phyloP scores from a whole-genome alignment of 2,329 filamentous ascomycete genomes.

The Aspergillus chevalieri region DNA sequence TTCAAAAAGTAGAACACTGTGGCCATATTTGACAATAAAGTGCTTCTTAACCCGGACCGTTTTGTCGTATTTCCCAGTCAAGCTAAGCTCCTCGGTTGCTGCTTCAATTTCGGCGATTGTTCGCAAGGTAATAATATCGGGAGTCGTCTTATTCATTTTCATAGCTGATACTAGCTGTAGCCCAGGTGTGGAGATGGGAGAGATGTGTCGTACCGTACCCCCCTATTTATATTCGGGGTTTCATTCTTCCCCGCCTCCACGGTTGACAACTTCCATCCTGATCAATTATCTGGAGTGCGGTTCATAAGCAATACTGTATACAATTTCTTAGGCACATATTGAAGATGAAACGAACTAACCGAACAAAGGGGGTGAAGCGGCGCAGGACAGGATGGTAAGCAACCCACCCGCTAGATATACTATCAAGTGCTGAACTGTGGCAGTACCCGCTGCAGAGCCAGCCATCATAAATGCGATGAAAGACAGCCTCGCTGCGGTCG shows the following conservation, averaged over 20 bases:
- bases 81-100: conserved; percentile 11
- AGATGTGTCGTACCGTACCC: too few relatives aligned
- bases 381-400: background rate
- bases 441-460: background rate
- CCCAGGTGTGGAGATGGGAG: too few relatives aligned
- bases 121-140: conserved; percentile 2
- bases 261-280: too few relatives aligned
- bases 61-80: conserved; percentile 9
- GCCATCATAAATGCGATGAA: background rate
- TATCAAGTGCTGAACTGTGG: background rate
- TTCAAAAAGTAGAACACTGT: conserved; percentile 9
- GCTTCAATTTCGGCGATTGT: conserved; percentile 14
- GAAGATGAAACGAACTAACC: too few relatives aligned
- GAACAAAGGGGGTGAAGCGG: too few relatives aligned
- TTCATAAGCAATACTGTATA: too few relatives aligned
- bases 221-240: too few relatives aligned
- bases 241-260: too few relatives aligned
- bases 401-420: background rate
- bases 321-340: too few relatives aligned
- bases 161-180: too few relatives aligned
- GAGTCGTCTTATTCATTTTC: too few relatives aligned
- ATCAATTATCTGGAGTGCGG: too few relatives aligned
- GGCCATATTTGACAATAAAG: conserved; percentile 15
- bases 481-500: background rate
- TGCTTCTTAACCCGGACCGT: conserved; percentile 13